phyloP scores from a whole-genome alignment of 345 rosid species.

The Arabidopsis arenosa region DNA sequence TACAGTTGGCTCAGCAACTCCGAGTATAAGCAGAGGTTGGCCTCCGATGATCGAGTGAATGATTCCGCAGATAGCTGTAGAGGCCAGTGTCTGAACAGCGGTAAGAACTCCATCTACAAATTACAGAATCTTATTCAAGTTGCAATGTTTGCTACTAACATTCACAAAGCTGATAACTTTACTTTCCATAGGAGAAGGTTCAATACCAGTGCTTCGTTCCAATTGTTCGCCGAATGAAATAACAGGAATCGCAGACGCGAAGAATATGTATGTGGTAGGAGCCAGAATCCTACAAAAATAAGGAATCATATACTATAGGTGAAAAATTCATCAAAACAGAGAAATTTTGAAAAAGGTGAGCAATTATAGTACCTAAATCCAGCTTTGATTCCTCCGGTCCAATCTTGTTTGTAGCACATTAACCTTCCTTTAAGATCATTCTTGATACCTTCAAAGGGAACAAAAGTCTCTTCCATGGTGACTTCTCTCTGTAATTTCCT shows the following conservation, averaged over 20 bases:
- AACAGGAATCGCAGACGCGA: conserved; percentile 97
- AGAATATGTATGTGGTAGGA: conserved; percentile 96
- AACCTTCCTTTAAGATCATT: conserved; percentile 85
- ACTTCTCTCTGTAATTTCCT: conserved; percentile 28
- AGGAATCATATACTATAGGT: not conserved
- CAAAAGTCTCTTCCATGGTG: conserved; percentile 86
- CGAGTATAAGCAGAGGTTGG: conserved; percentile 89
- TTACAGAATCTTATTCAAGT: not conserved
- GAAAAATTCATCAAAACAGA: conserved; percentile 17
- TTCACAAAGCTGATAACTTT: conserved; percentile 5
- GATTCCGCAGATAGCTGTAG: conserved; percentile 86
- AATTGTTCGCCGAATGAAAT: conserved; percentile 97
- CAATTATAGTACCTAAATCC: conserved; percentile 63
- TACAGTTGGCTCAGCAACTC: conserved; percentile 99
- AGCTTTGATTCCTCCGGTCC: conserved; percentile 83
- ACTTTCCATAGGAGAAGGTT: not conserved
- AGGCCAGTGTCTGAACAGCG: conserved; percentile 93
- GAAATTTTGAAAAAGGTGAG: not conserved
- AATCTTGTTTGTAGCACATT: conserved; percentile 87
- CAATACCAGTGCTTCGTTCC: conserved; percentile 86
- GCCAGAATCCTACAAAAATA: conserved; percentile 73
- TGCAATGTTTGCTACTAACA: conserved; percentile 8
- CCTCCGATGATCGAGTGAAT: conserved; percentile 94
- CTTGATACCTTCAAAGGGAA: conserved; percentile 83
- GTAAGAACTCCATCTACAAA: conserved; percentile 82